Evolutionary conservation across 2,329 filamentous ascomycete species (phyloP).

Genomic region (Pezizomycotina sp.): DNA sequence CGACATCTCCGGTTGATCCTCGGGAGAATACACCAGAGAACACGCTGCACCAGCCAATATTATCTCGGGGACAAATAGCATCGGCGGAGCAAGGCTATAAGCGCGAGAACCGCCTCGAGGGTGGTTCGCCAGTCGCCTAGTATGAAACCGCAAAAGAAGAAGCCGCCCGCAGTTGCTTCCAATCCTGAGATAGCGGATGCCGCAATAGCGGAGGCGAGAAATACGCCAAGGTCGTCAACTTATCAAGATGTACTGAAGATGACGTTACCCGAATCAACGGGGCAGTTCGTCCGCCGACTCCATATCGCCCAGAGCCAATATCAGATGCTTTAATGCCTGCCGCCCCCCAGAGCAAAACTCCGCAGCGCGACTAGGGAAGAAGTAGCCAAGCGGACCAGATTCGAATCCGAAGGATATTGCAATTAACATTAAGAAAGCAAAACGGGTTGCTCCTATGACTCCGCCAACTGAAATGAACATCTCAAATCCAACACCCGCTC

Average conservation of each 20-base stretch:
- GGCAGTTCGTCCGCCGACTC: slow-evolving; percentile 25
- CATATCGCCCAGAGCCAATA: slow-evolving; percentile 25
- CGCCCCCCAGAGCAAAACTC: slow-evolving; percentile 27
- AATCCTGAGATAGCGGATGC: slow-evolving; percentile 34
- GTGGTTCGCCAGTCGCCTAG: slow-evolving; percentile 54
- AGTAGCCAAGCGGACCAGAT: slow-evolving; percentile 29
- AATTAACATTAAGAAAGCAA: slow-evolving; percentile 19
- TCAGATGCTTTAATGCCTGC: slow-evolving; percentile 25
- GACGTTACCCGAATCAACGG: slow-evolving; percentile 13
- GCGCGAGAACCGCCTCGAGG: slow-evolving; percentile 22
- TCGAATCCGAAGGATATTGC: slow-evolving; percentile 29
- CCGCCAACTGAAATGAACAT: slow-evolving; percentile 79
- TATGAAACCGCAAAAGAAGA: slow-evolving; percentile 47
- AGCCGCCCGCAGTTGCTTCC: slow-evolving; percentile 35
- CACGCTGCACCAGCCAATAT: slow-evolving; percentile 33
- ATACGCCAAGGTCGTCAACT: slow-evolving; percentile 27
- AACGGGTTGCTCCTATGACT: slow-evolving; percentile 50
- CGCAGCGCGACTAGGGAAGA: slow-evolving; percentile 49
- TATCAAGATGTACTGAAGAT: slow-evolving; percentile 13
- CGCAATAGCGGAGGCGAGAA: slow-evolving; percentile 31
- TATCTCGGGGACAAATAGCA: slow-evolving; percentile 36
- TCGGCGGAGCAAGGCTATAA: slow-evolving; percentile 22
- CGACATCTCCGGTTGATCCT: slow-evolving; percentile 31
- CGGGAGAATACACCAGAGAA: slow-evolving; percentile 40
- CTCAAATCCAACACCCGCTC: slow-evolving; percentile 19